Conservation (phyloP, 768 basidiomycete genomes). For the Rhizopogon salebrosus region DNA sequence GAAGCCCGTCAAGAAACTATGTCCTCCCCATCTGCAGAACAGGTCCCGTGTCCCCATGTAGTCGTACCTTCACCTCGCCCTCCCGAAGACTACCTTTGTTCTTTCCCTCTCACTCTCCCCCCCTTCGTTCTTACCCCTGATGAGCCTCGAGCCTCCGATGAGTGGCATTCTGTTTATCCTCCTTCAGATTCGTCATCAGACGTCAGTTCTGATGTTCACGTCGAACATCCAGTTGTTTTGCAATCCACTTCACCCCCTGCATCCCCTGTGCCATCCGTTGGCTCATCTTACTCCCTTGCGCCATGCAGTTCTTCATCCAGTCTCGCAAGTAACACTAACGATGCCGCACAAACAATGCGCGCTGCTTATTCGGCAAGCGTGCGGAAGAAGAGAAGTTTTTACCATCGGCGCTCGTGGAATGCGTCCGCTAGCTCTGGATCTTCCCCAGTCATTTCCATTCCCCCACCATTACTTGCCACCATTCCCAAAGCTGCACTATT, state of each 20-base stretch:
- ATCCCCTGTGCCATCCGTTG: conserved; percentile 24
- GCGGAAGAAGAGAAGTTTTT: conserved; percentile 30
- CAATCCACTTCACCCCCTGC: conserved; percentile 21
- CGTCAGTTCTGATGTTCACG: conserved; percentile 15
- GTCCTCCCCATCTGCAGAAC: conserved; percentile 16
- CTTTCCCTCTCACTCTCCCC: conserved; percentile 56
- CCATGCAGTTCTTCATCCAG: conserved; percentile 26
- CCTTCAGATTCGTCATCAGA: conserved; percentile 26
- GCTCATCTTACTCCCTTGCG: conserved; percentile 23
- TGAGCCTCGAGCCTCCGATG: conserved; percentile 14
- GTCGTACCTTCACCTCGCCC: conserved; percentile 25
- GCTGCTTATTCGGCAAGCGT: conserved; percentile 27
- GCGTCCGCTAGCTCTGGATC: conserved; percentile 18
- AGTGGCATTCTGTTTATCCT: conserved; percentile 20
- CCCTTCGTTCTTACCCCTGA: conserved; percentile 29
- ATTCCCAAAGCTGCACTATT: conserved; percentile 16
- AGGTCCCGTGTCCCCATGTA: background rate
- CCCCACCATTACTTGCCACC: background rate
- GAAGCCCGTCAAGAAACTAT: conserved; percentile 41
- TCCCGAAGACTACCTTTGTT: conserved; percentile 42
- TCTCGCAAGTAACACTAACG: conserved; percentile 16
- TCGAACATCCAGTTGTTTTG: conserved; percentile 1
- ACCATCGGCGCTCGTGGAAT: conserved; percentile 25
- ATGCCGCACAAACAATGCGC: conserved; percentile 22
- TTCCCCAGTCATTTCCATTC: conserved; percentile 15